Evolutionary conservation across 768 basidiomycete species (phyloP).

Genomic region (Melanogaster broomeanus): DNA sequence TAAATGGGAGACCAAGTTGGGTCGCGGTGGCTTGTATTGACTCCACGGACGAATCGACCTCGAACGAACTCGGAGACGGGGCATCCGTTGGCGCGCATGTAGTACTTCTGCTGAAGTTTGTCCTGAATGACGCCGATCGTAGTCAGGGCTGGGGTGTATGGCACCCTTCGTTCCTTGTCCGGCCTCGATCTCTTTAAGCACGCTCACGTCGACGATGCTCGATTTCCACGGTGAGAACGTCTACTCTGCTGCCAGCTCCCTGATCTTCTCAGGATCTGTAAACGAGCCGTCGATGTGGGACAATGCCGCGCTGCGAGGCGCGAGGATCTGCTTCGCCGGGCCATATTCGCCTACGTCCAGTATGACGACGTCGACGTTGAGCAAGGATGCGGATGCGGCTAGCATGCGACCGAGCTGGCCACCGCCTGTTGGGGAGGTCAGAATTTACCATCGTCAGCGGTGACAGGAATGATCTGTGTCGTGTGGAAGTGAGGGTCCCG

Average conservation of each 20-base stretch:
- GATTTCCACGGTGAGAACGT: constrained; percentile 93
- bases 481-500: constrained; percentile 8
- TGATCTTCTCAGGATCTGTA: constrained; percentile 75
- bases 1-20: constrained; percentile 79
- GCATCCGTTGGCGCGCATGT: constrained; percentile 51
- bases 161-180: constrained; percentile 26
- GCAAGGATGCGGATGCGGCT: constrained; percentile 81
- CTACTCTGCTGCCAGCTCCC: constrained; percentile 76
- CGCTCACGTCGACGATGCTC: constrained; percentile 88
- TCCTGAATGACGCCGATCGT: constrained; percentile 87
- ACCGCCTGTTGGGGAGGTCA: constrained; percentile 61
- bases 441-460: not conserved
- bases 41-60: constrained; percentile 54
- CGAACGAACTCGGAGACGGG: constrained; percentile 61
- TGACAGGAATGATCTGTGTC: constrained; percentile 8
- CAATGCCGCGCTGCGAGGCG: constrained; percentile 48
- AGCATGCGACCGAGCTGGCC: constrained; percentile 99
- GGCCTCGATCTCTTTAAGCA: constrained; percentile 53
- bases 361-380: constrained; percentile 81
- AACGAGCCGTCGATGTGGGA: constrained; percentile 89
- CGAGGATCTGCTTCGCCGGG: constrained; percentile 88
- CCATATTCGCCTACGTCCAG: constrained; percentile 79
- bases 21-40: constrained; percentile 54
- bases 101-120: constrained; percentile 65
- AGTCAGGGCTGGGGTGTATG: constrained; percentile 75